A percentile compares a stretch with the other conserved stretches of the same genome.
Conservation (phyloP, 768 basidiomycete genomes). For the Trametes cubensis region DNA sequence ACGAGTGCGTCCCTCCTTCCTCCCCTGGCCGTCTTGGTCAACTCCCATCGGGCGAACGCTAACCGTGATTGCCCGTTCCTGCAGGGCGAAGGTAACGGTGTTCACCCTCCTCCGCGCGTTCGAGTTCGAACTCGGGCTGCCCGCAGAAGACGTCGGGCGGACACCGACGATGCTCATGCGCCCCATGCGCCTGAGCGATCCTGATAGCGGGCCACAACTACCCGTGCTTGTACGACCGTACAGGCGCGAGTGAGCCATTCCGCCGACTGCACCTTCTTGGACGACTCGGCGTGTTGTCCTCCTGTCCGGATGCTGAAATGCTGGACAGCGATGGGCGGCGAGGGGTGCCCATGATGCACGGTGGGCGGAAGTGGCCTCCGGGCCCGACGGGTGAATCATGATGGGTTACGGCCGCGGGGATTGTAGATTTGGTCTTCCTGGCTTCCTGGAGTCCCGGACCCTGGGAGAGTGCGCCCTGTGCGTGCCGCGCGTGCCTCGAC, state of each 20-base stretch:
- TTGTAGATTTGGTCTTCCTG: too few species aligned
- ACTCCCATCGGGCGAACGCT: constrained; percentile 14
- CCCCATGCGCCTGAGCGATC: constrained; percentile 5
- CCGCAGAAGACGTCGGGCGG: constrained; percentile 24
- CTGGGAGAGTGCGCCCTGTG: too few species aligned
- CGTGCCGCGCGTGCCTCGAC: too few species aligned
- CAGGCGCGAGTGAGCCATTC: not conserved
- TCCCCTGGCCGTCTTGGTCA: not conserved
- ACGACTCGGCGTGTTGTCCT: too few species aligned
- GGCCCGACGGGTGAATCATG: too few species aligned
- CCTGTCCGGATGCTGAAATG: too few species aligned
- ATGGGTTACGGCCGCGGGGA: too few species aligned
- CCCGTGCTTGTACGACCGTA: constrained; percentile 4
- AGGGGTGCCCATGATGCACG: too few species aligned
- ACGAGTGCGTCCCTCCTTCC: constrained; percentile 48
- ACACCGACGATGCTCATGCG: constrained; percentile 5
- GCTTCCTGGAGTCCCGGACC: too few species aligned
- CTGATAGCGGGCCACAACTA: constrained; percentile 6
- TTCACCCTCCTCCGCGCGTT: constrained; percentile 37
- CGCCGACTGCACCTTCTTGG: too few species aligned
- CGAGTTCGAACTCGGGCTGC: constrained; percentile 33
- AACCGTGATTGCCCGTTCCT: not conserved
- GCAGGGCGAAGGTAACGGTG: constrained; percentile 36
- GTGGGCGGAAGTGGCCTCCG: too few species aligned
- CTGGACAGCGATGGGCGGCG: too few species aligned